Evolutionary conservation across 2,329 filamentous ascomycete species (phyloP), one percentile per base, ranked within the genome.

Genomic region (Sporothrix euskadiensis): DNA sequence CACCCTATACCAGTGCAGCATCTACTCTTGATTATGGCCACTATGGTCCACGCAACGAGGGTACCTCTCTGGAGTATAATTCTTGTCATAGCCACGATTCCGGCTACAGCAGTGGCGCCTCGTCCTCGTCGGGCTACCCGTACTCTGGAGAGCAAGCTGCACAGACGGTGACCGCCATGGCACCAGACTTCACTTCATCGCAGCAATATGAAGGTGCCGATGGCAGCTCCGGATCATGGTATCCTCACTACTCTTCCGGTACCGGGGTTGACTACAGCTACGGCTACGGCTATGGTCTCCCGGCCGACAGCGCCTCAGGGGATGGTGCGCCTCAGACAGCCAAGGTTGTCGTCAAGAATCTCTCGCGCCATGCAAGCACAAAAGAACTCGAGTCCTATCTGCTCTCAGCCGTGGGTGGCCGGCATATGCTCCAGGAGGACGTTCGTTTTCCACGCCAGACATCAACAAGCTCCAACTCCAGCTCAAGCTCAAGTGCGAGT

Each of bases 321-420:
- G 26, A 52, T 14, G 66, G 19, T 6, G 66, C 8, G 56, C 26
- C 69, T 26, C 69, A 71, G 3, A 59, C 56, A 0, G 52, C 71
- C 71, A 75, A 75, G 59, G 47, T 76, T 6, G 22, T 75, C 4
- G 75, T 76, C 56, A 73, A 71, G 63, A 73, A 73, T 30, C 39
- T 76, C 16, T 75, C 74, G 10, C 73, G 73, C n/a, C 73, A 75
- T 16, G 70, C 72, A 4, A 59, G 30, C 71, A 44, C 9, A 39
- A 41, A 44, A 8, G 71, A 74, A n/a, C 54, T 75, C 19, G 69
- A 74, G 22, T 5, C 32, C 0, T 74, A 41, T 16, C 66, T 75
- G 39, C 32, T 59, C 32, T 2, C 47, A 4, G 68, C 56, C 1
- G 52, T 57, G 2, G 75, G 74, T 8, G 74, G 74, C 41, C 6